Conservation (phyloP, 768 basidiomycete genomes). For the Tremella mesenterica region DNA sequence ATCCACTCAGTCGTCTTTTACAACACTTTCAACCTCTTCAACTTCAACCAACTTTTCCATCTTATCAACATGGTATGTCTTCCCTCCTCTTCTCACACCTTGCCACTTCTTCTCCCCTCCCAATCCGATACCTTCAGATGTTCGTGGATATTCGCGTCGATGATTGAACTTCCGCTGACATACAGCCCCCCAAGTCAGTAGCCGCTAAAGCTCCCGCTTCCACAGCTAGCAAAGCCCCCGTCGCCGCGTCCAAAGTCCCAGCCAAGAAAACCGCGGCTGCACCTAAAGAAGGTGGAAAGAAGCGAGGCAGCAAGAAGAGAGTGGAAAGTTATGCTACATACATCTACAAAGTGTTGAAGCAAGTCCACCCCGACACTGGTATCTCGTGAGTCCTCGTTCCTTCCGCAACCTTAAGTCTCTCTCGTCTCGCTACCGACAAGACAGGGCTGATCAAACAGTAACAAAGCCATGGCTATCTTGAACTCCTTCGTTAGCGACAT, state of each 20-base stretch:
- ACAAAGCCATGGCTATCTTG: conserved; percentile 95
- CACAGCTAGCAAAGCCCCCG: conserved; percentile 68
- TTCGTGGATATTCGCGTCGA: too few relatives aligned
- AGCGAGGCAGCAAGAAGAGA: conserved; percentile 83
- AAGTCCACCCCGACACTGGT: conserved; percentile 97
- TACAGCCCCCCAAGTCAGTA: conserved; percentile 44
- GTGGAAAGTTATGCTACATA: conserved; percentile 93
- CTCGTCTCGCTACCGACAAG: too few relatives aligned
- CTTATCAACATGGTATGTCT: neutral
- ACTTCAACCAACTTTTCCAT: conserved; percentile 1
- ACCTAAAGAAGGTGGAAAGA: conserved; percentile 57
- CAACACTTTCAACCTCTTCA: neutral
- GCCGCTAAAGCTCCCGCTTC: conserved; percentile 51
- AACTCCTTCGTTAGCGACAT: conserved; percentile 94
- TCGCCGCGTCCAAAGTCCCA: conserved; percentile 57
- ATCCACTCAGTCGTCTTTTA: conserved; percentile 2
- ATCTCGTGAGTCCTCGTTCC: conserved; percentile 97
- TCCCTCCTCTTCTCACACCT: neutral
- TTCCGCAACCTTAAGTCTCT: neutral
- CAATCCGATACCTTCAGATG: neutral
- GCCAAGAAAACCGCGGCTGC: conserved; percentile 60
- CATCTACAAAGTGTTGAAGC: conserved; percentile 80
- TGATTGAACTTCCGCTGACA: too few relatives aligned
- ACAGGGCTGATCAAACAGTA: conserved; percentile 45
- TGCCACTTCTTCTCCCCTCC: neutral